phyloP scores from a whole-genome alignment of 192 early-diverging fungal genomes.

The Backusella morwellensis region DNA sequence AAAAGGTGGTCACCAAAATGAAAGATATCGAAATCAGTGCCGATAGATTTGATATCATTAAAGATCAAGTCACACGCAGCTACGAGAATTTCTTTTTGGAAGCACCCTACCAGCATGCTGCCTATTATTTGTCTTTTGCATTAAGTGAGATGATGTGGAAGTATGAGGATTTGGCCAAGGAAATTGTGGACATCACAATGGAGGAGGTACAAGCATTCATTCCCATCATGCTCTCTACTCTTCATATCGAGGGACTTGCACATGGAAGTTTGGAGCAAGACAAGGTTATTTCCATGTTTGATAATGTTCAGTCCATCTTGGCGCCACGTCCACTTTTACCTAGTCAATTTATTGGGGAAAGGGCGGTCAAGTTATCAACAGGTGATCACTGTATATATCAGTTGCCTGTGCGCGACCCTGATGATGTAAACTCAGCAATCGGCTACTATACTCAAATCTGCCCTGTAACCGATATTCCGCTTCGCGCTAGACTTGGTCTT shows the following conservation, averaged over 20 bases:
- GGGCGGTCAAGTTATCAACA: slow-evolving; percentile 35
- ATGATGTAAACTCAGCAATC: slow-evolving; percentile 83
- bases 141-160: slow-evolving; percentile 73
- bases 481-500: slow-evolving; percentile 58
- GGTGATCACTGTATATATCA: slow-evolving; percentile 35
- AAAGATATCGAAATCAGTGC: slow-evolving; percentile 51
- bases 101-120: slow-evolving; percentile 67
- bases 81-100: slow-evolving; percentile 68
- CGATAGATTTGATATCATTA: slow-evolving; percentile 67
- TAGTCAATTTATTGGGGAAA: slow-evolving; percentile 34
- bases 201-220: slow-evolving; percentile 66
- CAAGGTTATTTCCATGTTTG: slow-evolving; percentile 53
- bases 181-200: slow-evolving; percentile 55
- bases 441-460: slow-evolving; percentile 76
- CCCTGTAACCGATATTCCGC: slow-evolving; percentile 42
- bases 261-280: slow-evolving; percentile 71
- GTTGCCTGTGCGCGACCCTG: slow-evolving; percentile 53
- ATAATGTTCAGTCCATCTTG: slow-evolving; percentile 52
- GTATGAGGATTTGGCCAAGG: slow-evolving; percentile 65
- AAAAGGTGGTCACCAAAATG: slow-evolving; percentile 64
- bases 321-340: slow-evolving; percentile 50
- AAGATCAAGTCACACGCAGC: slow-evolving; percentile 61
- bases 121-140: slow-evolving; percentile 59
- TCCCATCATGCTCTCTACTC: slow-evolving; percentile 56
- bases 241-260: slow-evolving; percentile 73